A percentile compares a stretch with the other conserved stretches of the same genome.
phyloP scores from a whole-genome alignment of 805 yeast species.

The Ogataea nitratoaversa region DNA sequence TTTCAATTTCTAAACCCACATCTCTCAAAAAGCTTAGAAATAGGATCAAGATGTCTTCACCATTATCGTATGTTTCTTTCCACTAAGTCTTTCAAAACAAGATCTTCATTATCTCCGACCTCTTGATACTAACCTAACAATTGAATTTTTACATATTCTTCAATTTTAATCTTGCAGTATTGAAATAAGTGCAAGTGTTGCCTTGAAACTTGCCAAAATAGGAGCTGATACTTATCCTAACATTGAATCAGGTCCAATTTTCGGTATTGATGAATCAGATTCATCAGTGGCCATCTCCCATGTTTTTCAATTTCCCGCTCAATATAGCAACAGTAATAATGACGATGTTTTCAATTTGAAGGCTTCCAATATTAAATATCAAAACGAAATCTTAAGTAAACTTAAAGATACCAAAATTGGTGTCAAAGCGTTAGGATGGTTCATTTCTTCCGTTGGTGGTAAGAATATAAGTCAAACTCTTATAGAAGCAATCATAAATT shows the following conservation, averaged over 20 bases:
- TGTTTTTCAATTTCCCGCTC: constrained; percentile 60
- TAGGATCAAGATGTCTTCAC: constrained; percentile 1
- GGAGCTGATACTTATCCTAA: constrained; percentile 61
- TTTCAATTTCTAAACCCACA: background rate
- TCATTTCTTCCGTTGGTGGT: constrained; percentile 66
- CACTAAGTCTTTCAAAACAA: too few species aligned
- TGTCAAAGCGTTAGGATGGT: constrained; percentile 76
- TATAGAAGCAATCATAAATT: constrained; percentile 64
- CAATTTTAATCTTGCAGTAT: constrained; percentile 27
- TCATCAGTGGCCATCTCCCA: constrained; percentile 50
- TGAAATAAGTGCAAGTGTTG: constrained; percentile 48
- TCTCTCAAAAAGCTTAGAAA: background rate
- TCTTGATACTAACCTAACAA: too few species aligned
- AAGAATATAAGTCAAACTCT: constrained; percentile 62
- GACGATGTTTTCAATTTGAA: constrained; percentile 53
- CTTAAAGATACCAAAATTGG: constrained; percentile 63
- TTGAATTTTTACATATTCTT: too few species aligned
- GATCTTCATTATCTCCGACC: too few species aligned
- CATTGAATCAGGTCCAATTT: constrained; percentile 63
- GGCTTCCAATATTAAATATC: constrained; percentile 62
- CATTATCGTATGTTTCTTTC: background rate
- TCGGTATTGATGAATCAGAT: constrained; percentile 58
- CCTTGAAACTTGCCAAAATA: constrained; percentile 61
- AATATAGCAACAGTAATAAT: constrained; percentile 21
- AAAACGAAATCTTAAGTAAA: constrained; percentile 59